Base-by-base conservation (phyloP, 192 early-diverging fungal species). In the Podila epicladia region DNA sequence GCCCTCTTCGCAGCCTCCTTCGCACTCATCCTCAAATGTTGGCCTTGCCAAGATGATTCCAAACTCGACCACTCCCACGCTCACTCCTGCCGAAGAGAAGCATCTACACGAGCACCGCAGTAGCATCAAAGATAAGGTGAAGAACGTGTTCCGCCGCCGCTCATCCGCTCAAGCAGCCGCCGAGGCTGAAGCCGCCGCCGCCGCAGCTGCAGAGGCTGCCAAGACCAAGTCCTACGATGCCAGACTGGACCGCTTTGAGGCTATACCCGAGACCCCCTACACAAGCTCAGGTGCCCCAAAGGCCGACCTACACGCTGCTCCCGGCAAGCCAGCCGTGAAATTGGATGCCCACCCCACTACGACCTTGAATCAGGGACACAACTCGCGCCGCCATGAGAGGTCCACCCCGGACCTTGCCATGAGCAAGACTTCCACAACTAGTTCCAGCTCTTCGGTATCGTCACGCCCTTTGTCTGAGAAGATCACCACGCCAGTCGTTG, bases 91-190 rank as follows among this genome's bases (percentile, higher is more conserved):
- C 6, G 24, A 55, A 12, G 53, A 55, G 24, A 9, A 55, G 9
- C 53, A 55, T 17, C 22, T 26, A 9, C 53, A 26, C 24, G 53
- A 55, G n/a, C 53, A 12, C 53, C 19, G 22, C 9, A 11, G 53
- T 6, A 24, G 53, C 17, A 55, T 55, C 53, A 55, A 26, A 22
- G 65, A 69, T 19, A 75, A 64, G 62, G 51, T 75, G 37, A 75
- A 75, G 35, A 68, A 24, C 38, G 60, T 75, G n/a, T 75, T 75
- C 41, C 73, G 24, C 48, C 65, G 67, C 9, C 73, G 59, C 41
- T 32, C 57, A 58, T 67, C 66, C 12, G 58, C 59, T 6, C 28
- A 63, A 20, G 33, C 62, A 20, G 62, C 33, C 19, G 62, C 31
- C 9, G 62, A 29, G 13, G 62, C 33, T n/a, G 62, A 20, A 22